phyloP scores from a whole-genome alignment of 2,329 filamentous ascomycete genomes.

The Fusarium setosum region DNA sequence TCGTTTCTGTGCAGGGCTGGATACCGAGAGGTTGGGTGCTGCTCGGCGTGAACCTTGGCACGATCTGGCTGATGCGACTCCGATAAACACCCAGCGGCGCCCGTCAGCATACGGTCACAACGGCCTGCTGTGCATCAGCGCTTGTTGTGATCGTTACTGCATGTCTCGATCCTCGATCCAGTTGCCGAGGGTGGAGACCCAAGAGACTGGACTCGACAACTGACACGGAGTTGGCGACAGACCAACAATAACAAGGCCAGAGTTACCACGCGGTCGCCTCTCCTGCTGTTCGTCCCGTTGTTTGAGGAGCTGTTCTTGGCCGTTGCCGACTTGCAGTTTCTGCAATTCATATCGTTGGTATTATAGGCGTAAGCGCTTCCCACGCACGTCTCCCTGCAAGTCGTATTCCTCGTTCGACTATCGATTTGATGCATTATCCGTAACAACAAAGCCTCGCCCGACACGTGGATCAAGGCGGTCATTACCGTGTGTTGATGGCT shows the following conservation, averaged over 20 bases:
- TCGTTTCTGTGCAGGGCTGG: constrained; percentile 10
- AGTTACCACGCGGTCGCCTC: constrained; percentile 9
- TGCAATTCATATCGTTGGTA: not conserved
- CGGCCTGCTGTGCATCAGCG: not conserved
- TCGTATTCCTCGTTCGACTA: constrained; percentile 8
- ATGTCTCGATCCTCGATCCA: not conserved
- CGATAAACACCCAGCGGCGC: constrained; percentile 4
- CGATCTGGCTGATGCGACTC: constrained; percentile 21
- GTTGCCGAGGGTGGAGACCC: constrained; percentile 2
- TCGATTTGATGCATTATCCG: constrained; percentile 11
- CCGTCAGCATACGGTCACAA: not conserved
- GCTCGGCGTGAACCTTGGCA: constrained; percentile 14
- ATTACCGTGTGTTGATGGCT: constrained; percentile 11
- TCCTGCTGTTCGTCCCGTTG: not conserved
- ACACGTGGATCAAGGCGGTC: constrained; percentile 31
- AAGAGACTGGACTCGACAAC: not conserved
- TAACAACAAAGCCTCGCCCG: constrained; percentile 4
- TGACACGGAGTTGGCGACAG: constrained; percentile 8
- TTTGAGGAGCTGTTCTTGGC: not conserved
- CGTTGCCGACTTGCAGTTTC: not conserved
- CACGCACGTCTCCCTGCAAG: constrained; percentile 3
- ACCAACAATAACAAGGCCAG: constrained; percentile 21
- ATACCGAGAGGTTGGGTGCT: constrained; percentile 24
- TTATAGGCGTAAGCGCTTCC: constrained; percentile 2
- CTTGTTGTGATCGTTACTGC: not conserved